Evolutionary conservation across 495 filamentous ascomycete species (phyloP).

Genomic region (Aspergillus conjunctus): DNA sequence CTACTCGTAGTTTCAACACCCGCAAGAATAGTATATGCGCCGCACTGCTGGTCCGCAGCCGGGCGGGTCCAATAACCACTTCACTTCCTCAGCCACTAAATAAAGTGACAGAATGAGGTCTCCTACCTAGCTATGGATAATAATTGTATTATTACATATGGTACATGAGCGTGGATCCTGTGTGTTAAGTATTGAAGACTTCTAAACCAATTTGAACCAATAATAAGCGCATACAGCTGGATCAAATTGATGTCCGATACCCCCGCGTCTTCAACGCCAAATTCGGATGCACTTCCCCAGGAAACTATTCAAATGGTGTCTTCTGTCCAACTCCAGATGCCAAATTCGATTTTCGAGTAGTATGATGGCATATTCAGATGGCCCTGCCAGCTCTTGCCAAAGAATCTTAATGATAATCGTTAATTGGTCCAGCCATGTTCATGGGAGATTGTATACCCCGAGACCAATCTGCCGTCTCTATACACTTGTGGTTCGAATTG

Average conservation of each 20-base stretch:
- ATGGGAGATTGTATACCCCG: neutral
- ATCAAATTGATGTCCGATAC: neutral
- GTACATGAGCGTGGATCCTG: neutral
- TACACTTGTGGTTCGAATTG: neutral
- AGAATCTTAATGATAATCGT: constrained; percentile 11
- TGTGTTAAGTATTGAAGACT: neutral
- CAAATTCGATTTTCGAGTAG: constrained; percentile 1
- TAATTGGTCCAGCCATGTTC: constrained; percentile 11
- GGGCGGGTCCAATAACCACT: too few species aligned
- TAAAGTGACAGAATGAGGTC: too few species aligned
- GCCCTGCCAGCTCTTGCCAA: constrained; percentile 20
- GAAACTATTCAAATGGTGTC: neutral
- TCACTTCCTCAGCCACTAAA: too few species aligned
- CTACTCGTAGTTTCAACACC: too few species aligned
- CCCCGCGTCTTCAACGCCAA: neutral
- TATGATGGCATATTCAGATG: constrained; percentile 16
- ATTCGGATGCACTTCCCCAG: constrained; percentile 9
- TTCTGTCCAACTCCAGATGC: constrained; percentile 18
- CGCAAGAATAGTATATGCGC: too few species aligned
- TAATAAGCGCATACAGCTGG: neutral
- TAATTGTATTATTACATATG: neutral
- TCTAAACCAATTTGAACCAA: neutral
- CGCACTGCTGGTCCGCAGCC: too few species aligned
- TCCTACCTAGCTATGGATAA: too few species aligned
- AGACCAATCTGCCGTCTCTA: neutral